Percentiles rank a stretch among this genome's conserved stretches.
phyloP scores from a whole-genome alignment of 2,329 filamentous ascomycete species.

The Penicillium polonicum region DNA sequence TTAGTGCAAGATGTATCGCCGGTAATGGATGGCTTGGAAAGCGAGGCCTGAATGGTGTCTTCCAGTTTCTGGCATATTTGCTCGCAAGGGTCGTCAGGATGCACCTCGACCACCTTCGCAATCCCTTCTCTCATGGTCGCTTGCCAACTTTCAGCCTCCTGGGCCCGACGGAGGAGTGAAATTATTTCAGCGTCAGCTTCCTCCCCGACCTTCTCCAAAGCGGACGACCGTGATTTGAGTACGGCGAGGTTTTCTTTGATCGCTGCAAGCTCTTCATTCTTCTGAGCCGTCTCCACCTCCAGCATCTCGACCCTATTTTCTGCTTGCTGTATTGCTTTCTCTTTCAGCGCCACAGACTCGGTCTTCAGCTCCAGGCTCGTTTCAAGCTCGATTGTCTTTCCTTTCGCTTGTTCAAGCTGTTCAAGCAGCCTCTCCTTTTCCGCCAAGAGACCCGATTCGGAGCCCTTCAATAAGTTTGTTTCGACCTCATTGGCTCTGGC shows the following conservation, averaged over 20 bases:
- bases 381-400: slow-evolving; percentile 25
- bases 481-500: slow-evolving; percentile 19
- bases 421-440: slow-evolving; percentile 21
- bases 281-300: slow-evolving; percentile 18
- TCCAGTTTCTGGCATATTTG: slow-evolving; percentile 24
- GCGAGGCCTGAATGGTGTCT: slow-evolving; percentile 11
- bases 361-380: slow-evolving; percentile 5
- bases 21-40: not conserved
- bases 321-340: slow-evolving; percentile 6
- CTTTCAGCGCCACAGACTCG: slow-evolving; percentile 6
- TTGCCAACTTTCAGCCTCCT: slow-evolving; percentile 27
- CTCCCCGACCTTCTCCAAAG: slow-evolving; percentile 21
- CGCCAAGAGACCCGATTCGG: slow-evolving; percentile 17
- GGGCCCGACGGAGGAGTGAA: slow-evolving; percentile 24
- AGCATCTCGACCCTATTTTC: slow-evolving; percentile 17
- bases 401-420: slow-evolving; percentile 22
- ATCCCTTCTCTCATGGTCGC: slow-evolving; percentile 24
- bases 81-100: slow-evolving; percentile 17
- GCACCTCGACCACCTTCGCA: slow-evolving; percentile 14
- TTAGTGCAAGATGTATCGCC: not conserved
- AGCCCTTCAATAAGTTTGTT: slow-evolving; percentile 23
- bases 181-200: slow-evolving; percentile 28
- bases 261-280: slow-evolving; percentile 32
- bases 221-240: slow-evolving; percentile 14
- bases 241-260: slow-evolving; percentile 12